Evolutionary conservation across 2,329 filamentous ascomycete genomes (phyloP).

Genomic region (Penicillium brevicompactum): DNA sequence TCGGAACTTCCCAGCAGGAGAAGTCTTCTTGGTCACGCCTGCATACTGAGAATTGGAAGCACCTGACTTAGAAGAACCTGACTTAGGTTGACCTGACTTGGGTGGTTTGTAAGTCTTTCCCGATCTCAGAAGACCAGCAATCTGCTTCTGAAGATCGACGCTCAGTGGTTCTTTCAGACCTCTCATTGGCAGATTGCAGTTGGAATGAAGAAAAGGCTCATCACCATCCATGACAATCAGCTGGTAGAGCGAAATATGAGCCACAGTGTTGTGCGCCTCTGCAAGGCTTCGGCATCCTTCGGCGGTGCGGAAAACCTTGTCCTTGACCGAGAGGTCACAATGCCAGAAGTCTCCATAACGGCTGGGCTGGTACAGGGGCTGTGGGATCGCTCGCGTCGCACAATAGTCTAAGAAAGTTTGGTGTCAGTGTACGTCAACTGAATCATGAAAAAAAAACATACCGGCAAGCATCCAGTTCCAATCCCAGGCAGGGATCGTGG

Average conservation of each 20-base stretch:
- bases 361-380: background rate
- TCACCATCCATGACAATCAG: conserved; percentile 18
- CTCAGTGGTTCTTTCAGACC: background rate
- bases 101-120: background rate
- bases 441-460: conserved; percentile 7
- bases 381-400: background rate
- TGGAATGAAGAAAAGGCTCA: background rate
- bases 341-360: conserved; percentile 15
- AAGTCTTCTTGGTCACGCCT: background rate
- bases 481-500: conserved; percentile 23
- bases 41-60: background rate
- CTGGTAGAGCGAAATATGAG: conserved; percentile 31
- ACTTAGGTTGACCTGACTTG: too few species aligned
- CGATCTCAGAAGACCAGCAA: background rate
- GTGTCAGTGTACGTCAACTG: conserved; percentile 1
- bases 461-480: conserved; percentile 34
- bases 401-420: conserved; percentile 25
- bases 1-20: background rate
- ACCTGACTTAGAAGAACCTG: background rate
- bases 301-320: conserved; percentile 19
- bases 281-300: conserved; percentile 16
- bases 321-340: conserved; percentile 29
- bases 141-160: background rate
- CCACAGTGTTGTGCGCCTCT: conserved; percentile 31
- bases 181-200: background rate